Conservation (phyloP, 192 early-diverging fungal species). For the Gaertneriomyces semiglobifer region DNA sequence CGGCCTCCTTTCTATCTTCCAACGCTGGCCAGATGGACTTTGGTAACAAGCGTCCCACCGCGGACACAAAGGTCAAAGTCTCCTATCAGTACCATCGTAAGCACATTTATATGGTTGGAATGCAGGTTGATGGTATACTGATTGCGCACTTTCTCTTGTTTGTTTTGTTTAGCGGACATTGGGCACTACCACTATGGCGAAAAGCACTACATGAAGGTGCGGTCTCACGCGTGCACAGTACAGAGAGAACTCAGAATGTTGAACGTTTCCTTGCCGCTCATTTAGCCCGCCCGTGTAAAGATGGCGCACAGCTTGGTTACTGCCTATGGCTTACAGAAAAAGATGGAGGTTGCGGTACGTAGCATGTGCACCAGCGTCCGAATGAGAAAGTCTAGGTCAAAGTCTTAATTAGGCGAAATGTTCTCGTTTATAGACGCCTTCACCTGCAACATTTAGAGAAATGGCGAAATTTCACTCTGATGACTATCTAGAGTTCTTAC, state of each 20-base stretch:
- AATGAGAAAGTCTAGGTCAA: no score
- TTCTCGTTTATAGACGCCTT: constrained; percentile 45
- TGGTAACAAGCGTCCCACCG: constrained; percentile 27
- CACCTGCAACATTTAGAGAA: constrained; percentile 84
- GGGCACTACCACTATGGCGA: constrained; percentile 55
- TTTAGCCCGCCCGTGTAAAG: constrained; percentile 83
- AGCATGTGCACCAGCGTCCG: neutral
- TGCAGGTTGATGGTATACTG: neutral
- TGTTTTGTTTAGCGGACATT: constrained; percentile 40
- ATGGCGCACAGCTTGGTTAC: constrained; percentile 91
- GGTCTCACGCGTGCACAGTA: neutral
- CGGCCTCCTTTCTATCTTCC: no score
- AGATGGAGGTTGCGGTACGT: constrained; percentile 68
- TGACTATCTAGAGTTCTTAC: constrained; percentile 93
- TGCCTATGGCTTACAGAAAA: constrained; percentile 85
- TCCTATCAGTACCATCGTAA: constrained; percentile 47
- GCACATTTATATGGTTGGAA: neutral
- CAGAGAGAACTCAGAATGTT: no score
- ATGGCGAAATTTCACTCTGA: constrained; percentile 91
- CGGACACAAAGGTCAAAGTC: constrained; percentile 26
- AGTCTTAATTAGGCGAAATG: no score
- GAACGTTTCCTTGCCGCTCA: constrained; percentile 1
- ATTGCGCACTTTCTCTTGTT: neutral
- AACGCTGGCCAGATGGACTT: constrained; percentile 15
- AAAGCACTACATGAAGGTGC: constrained; percentile 57